phyloP scores from a whole-genome alignment of 805 yeast species.

The Tetrapisispora phaffii region DNA sequence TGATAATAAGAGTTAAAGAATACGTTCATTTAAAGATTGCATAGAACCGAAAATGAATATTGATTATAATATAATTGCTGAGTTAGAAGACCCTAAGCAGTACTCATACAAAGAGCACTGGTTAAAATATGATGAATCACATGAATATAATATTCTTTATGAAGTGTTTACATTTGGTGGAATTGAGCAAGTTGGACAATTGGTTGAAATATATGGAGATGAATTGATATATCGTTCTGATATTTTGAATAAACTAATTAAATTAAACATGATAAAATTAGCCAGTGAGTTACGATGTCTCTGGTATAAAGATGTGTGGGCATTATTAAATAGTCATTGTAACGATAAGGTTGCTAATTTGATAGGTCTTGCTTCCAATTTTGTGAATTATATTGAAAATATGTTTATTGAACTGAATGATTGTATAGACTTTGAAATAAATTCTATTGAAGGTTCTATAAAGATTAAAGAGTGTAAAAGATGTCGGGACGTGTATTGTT shows the following conservation, averaged over 20 bases:
- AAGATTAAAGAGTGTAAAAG: conserved; percentile 10
- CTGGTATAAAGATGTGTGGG: conserved; percentile 5
- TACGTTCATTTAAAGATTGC: too few relatives aligned
- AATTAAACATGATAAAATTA: conserved; percentile 17
- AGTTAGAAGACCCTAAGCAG: conserved; percentile 12
- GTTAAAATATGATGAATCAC: conserved; percentile 7
- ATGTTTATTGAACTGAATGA: conserved; percentile 15
- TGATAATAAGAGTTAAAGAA: too few relatives aligned
- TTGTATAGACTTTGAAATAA: conserved; percentile 14
- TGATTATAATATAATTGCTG: background rate
- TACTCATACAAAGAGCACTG: conserved; percentile 22
- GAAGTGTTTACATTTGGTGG: conserved; percentile 26
- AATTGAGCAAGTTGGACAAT: conserved; percentile 10
- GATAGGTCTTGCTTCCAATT: conserved; percentile 1
- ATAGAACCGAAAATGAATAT: too few relatives aligned
- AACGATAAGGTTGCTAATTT: background rate
- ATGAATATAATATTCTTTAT: conserved; percentile 8
- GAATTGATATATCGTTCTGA: background rate
- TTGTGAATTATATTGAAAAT: conserved; percentile 13
- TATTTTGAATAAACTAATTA: conserved; percentile 17
- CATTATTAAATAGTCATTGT: background rate
- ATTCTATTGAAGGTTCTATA: conserved; percentile 13
- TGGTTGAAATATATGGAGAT: background rate
- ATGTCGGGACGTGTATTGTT: conserved; percentile 23
- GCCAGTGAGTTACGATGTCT: conserved; percentile 12